Evolutionary conservation across 2,329 filamentous ascomycete species (phyloP), one percentile per base, ranked within the genome.

Genomic region (Xylariaceae sp.): DNA sequence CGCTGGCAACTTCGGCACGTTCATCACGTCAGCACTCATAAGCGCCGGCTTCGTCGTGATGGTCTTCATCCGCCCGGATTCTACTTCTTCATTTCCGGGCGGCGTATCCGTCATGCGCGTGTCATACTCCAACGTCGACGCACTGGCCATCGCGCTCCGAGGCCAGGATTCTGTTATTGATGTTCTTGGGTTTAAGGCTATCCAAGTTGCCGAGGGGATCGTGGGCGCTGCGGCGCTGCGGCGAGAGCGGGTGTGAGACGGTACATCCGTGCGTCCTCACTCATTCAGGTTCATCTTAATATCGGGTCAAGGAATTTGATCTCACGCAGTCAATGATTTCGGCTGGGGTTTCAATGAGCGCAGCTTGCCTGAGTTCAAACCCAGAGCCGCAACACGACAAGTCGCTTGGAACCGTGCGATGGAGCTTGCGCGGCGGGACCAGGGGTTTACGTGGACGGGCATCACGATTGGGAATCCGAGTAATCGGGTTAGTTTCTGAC

Each of bases 171-270:
- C 68, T 10, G 70, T 65, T 1, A 64, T 73, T 13, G 68, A 61
- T 45, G 66, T 63, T 34, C 55, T 70, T 2, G 65, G 69, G 1
- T 68, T 68, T 2, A 63, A 53, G 1, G 70, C 62, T 2, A 53
- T 69, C 3, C 53, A 55, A 1, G 37, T 53, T 3, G 62, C 68
- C 23, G 59, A 58, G n/a, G 49, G 62, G 10, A 66, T 74, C 52
- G 62, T 70, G 17, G 68, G 72, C 13, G 70, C 70, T 1, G 70
- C 70, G 68, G 72, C 13, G 70, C 70, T 1, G 70, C 70, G n/a
- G 67, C 61, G 50, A 64, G 63, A 8, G 70, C 68, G 6, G 71
- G 72, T 3, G 66, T 72, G 17, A 67, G 60, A 58, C 67, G 71
- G 10, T 72, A 70, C 58, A 67, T 74, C 13, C 55, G 61, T 61